Percentiles rank a stretch among this genome's conserved stretches.
Conservation (phyloP, 2,329 filamentous ascomycete species). For the Fusarium falciforme region DNA sequence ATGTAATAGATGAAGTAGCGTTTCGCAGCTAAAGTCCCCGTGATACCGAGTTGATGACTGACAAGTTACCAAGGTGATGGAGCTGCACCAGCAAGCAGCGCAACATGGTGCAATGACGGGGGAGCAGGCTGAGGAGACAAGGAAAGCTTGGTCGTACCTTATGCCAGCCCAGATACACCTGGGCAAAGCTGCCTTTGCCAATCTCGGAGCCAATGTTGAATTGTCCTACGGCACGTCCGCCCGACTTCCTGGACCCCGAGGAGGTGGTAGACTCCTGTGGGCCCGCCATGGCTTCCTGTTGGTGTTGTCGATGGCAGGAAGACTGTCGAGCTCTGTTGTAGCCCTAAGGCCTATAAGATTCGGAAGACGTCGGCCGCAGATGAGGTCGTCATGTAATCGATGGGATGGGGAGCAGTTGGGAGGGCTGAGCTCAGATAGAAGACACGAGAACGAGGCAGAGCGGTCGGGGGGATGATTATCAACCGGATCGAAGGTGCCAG, state of each 20-base stretch:
- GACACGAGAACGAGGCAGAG: constrained; percentile 10
- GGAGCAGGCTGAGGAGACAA: constrained; percentile 16
- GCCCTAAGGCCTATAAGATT: constrained; percentile 53
- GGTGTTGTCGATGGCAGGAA: constrained; percentile 49
- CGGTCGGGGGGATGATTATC: constrained; percentile 22
- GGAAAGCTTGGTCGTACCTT: constrained; percentile 64
- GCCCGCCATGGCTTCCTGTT: constrained; percentile 54
- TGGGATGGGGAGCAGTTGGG: constrained; percentile 21
- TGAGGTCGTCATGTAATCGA: constrained; percentile 56
- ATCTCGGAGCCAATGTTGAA: constrained; percentile 90
- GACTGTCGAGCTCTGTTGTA: constrained; percentile 45
- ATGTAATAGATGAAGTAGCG: not conserved
- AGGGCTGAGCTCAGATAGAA: constrained; percentile 22
- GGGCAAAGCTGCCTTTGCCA: constrained; percentile 97
- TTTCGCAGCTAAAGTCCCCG: not conserved
- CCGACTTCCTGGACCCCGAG: constrained; percentile 50
- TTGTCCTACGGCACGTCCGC: constrained; percentile 68
- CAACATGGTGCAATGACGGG: constrained; percentile 15
- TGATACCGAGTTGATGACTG: constrained; percentile 2
- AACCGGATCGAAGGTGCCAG: constrained; percentile 25
- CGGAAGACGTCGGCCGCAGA: constrained; percentile 49
- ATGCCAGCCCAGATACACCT: constrained; percentile 89
- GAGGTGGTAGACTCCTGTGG: constrained; percentile 51
- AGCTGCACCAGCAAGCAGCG: constrained; percentile 19
- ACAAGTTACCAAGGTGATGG: constrained; percentile 5